Evolutionary conservation across 345 rosid genomes (phyloP).

Genomic region (Leavenworthia alabamica): DNA sequence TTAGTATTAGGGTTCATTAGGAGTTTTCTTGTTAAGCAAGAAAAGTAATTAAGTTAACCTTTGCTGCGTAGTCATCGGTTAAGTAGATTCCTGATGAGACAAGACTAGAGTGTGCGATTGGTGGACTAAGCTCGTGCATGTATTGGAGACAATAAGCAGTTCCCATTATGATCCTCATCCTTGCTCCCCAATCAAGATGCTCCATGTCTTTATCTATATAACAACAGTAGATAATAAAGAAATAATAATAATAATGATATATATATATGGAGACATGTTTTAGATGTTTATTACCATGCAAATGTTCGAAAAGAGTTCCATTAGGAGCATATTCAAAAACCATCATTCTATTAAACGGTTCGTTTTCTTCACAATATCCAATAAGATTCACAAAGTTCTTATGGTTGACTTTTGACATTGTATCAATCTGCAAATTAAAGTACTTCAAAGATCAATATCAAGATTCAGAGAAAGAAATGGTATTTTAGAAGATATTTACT

Average conservation of each 20-base stretch:
- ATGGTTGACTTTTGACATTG: slow-evolving; percentile 73
- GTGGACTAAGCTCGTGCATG: slow-evolving; percentile 89
- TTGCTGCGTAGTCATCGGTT: slow-evolving; percentile 92
- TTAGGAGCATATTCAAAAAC: slow-evolving; percentile 98
- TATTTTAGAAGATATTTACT: slow-evolving; percentile 32
- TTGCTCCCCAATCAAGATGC: slow-evolving; percentile 83
- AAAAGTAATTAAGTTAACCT: slow-evolving; percentile 45
- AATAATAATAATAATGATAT: too few species aligned
- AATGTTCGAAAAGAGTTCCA: slow-evolving; percentile 78
- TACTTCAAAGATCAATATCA: neutral
- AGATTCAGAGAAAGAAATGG: neutral
- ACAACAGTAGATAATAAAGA: too few species aligned
- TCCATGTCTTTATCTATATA: slow-evolving; percentile 65
- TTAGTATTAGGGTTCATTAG: neutral
- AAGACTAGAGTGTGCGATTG: slow-evolving; percentile 47
- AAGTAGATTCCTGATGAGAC: slow-evolving; percentile 42
- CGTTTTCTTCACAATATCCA: slow-evolving; percentile 80
- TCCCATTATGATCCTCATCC: slow-evolving; percentile 91
- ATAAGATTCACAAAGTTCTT: slow-evolving; percentile 90
- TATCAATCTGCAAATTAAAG: slow-evolving; percentile 45
- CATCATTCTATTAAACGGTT: slow-evolving; percentile 93
- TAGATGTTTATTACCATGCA: slow-evolving; percentile 54
- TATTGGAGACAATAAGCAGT: slow-evolving; percentile 81
- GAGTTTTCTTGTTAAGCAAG: slow-evolving; percentile 6
- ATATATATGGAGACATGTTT: neutral